Conservation (phyloP, 768 basidiomycete species). For the Boletus tylopilopsis region DNA sequence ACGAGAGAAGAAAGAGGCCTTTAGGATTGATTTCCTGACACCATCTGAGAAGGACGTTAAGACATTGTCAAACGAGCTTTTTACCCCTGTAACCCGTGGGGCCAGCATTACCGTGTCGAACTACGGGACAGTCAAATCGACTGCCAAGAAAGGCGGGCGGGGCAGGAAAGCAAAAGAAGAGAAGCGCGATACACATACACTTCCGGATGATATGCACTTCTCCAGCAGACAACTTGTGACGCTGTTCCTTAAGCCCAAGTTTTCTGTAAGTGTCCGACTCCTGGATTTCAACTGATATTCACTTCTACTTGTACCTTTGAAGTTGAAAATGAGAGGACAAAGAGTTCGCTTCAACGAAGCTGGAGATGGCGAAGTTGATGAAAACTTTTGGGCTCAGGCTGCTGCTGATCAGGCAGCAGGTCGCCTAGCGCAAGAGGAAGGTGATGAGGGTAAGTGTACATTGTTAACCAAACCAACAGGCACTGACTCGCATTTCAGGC, state of each 20-base stretch:
- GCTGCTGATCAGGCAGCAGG: conserved; percentile 78
- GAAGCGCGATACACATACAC: conserved; percentile 68
- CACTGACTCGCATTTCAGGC: conserved; percentile 21
- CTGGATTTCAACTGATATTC: conserved; percentile 1
- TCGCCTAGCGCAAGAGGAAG: conserved; percentile 48
- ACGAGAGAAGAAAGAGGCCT: conserved; percentile 76
- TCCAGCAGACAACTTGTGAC: conserved; percentile 85
- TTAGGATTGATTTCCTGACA: conserved; percentile 75
- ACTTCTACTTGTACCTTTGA: conserved; percentile 4
- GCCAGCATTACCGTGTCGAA: conserved; percentile 66
- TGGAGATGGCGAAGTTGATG: conserved; percentile 87
- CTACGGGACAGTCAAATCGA: conserved; percentile 33
- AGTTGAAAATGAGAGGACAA: conserved; percentile 90
- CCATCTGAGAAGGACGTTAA: conserved; percentile 59
- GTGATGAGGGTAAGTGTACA: conserved; percentile 55
- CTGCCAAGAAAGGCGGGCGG: conserved; percentile 34
- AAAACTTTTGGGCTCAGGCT: conserved; percentile 96
- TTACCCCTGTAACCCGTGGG: conserved; percentile 71
- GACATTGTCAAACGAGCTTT: conserved; percentile 64
- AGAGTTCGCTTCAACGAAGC: conserved; percentile 50
- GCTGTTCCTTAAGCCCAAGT: conserved; percentile 94
- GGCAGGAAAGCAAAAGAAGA: conserved; percentile 51
- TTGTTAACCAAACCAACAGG: neutral
- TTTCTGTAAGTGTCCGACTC: conserved; percentile 58
- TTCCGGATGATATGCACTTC: conserved; percentile 99